Evolutionary conservation across 2,329 filamentous ascomycete genomes (phyloP).

Genomic region (Myrmaecium sp.): DNA sequence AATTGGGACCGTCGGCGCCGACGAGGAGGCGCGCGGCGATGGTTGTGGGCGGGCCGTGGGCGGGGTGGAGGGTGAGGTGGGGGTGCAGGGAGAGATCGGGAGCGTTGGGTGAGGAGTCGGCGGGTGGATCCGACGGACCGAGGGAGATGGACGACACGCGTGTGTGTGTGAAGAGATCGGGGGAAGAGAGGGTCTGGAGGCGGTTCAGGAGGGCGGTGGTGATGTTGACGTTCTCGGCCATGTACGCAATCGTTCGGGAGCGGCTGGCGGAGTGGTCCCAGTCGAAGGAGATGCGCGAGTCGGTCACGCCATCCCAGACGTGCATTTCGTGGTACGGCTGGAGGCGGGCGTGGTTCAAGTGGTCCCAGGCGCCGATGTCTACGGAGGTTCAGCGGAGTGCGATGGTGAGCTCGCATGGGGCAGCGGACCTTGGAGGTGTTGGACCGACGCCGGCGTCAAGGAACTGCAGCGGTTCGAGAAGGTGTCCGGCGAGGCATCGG

Average conservation of each 20-base stretch:
- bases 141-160: slow-evolving; percentile 66
- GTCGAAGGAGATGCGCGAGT: slow-evolving; percentile 77
- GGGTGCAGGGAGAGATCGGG: slow-evolving; percentile 79
- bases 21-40: slow-evolving; percentile 74
- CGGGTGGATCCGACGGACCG: too few relatives aligned
- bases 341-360: slow-evolving; percentile 55
- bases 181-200: slow-evolving; percentile 48
- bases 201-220: slow-evolving; percentile 60
- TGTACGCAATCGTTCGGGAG: slow-evolving; percentile 64
- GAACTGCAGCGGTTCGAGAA: slow-evolving; percentile 96
- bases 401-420: not conserved
- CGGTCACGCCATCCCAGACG: slow-evolving; percentile 91
- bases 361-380: slow-evolving; percentile 68
- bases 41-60: too few relatives aligned
- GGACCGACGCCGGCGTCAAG: slow-evolving; percentile 73
- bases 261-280: slow-evolving; percentile 35
- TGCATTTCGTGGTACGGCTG: slow-evolving; percentile 93
- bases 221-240: slow-evolving; percentile 89
- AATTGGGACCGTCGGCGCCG: slow-evolving; percentile 89
- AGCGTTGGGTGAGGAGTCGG: slow-evolving; percentile 39
- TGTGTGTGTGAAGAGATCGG: slow-evolving; percentile 58
- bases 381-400: not conserved
- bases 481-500: slow-evolving; percentile 41
- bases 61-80: slow-evolving; percentile 54
- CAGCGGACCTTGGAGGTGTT: slow-evolving; percentile 46